Conservation (phyloP, 768 basidiomycete genomes). For the Cantharellus cinnabarinus region DNA sequence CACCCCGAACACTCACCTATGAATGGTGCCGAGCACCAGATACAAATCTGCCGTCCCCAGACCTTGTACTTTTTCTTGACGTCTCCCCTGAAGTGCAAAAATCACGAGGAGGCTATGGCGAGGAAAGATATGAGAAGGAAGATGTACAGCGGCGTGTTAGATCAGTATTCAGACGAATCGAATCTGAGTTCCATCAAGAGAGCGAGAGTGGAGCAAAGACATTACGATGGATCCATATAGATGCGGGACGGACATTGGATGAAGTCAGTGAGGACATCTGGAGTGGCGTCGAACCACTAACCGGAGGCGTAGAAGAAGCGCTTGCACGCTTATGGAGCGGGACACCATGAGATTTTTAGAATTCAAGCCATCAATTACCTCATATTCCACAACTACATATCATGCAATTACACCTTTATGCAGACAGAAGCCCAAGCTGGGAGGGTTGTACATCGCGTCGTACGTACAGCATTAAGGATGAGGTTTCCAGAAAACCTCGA, state of each 20-base stretch:
- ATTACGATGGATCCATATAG: conserved; percentile 19
- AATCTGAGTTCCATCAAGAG: conserved; percentile 25
- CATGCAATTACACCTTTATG: neutral
- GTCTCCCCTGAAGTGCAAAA: conserved; percentile 50
- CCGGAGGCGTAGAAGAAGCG: conserved; percentile 1
- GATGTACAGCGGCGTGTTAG: conserved; percentile 53
- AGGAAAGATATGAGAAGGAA: conserved; percentile 70
- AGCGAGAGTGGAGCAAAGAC: conserved; percentile 21
- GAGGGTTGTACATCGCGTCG: neutral
- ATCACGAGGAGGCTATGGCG: conserved; percentile 59
- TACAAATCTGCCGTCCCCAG: conserved; percentile 70
- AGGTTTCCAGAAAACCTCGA: no score
- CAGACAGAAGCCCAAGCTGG: neutral
- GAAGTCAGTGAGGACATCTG: conserved; percentile 37
- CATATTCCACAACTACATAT: neutral
- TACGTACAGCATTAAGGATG: neutral
- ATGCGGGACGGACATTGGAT: conserved; percentile 33
- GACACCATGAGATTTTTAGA: neutral
- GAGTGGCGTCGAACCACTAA: conserved; percentile 12
- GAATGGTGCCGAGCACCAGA: conserved; percentile 80
- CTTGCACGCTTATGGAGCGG: neutral
- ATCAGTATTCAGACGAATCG: conserved; percentile 35
- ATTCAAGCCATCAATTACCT: no score
- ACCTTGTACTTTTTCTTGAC: conserved; percentile 73
- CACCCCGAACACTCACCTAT: conserved; percentile 30